Base-by-base conservation (phyloP, 768 basidiomycete genomes). In the Naganishia vishniacii region DNA sequence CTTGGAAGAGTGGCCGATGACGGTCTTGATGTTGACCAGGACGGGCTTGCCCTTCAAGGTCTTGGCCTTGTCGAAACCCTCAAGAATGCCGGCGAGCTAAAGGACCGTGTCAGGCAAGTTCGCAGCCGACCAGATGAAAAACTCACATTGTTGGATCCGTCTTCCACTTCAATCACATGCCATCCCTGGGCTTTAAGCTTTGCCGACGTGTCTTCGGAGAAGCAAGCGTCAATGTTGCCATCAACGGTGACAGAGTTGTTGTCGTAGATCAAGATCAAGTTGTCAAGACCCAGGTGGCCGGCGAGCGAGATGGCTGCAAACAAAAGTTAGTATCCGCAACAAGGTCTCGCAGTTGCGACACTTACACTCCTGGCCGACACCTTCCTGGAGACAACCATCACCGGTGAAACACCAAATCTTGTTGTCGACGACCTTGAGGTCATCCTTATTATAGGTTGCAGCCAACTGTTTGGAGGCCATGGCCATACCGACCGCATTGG, bases 381-480 rank as follows among this genome's bases (percentile, higher is more conserved):
- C 75, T 65, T 76, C 75, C 53, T 76, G 75, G 25, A 76, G 53
- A 67, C 75, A 76, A 7, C 75, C 75, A 59, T 76, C 75, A 26
- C 75, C 75, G 12, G 75, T 76, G 65, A 76, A 72, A 46, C 70
- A 71, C 72, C 71, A 76, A 47, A 76, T 69, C 67, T 74, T 76
- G 40, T 66, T 66, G 29, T 69, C 69, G 15, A 70, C 67, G 16
- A 73, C 59, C 11, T 66, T 65, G 61, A 65, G 69, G 8, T 61
- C 73, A 4, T 71, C 69, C 59, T 68, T 70, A 68, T 76, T 73
- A 67, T 73, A 76, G 29, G 58, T 62, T 4, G 75, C 72, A 9
- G 61, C 73, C 25, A 74, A 51, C 34, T 74, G 67, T 66, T 76
- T 76, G 47, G 68, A 67, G 1, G 75, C 73, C 41, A 73, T 69